These are phyloP conservation scores for Apiosordaria backusii DNA, from an alignment of 495 filamentous ascomycete genomes.

Conservation along the genomic window DNA sequence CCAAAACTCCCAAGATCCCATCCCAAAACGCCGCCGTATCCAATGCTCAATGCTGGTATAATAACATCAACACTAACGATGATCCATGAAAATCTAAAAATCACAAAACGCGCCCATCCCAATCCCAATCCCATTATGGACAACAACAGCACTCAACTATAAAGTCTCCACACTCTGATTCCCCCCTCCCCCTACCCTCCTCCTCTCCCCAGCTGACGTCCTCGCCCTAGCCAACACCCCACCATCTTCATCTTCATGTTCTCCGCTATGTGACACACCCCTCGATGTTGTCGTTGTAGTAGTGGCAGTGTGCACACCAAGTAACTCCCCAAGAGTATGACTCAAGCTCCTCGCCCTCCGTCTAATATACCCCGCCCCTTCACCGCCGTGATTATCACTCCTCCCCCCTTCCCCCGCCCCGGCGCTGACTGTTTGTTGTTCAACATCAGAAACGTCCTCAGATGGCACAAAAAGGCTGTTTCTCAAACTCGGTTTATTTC, in stretches of 20 bases:
- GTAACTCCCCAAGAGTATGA: constrained; percentile 46
- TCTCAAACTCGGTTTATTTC: constrained; percentile 35
- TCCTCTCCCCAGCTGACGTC: neutral
- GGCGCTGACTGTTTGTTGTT: constrained; percentile 9
- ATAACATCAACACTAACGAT: neutral
- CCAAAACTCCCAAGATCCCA: neutral
- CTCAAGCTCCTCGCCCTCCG: constrained; percentile 49
- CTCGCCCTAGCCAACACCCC: neutral
- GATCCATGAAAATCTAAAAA: neutral
- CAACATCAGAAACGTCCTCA: constrained; percentile 26
- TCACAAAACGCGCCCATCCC: too few relatives aligned
- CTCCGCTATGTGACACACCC: neutral
- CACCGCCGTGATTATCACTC: neutral
- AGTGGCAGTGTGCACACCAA: constrained; percentile 24
- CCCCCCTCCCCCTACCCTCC: neutral
- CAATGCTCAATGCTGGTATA: neutral
- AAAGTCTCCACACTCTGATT: neutral
- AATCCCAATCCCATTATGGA: too few relatives aligned
- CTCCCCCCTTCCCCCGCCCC: constrained; percentile 11
- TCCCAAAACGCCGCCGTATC: neutral
- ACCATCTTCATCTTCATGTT: neutral
- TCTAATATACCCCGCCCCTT: constrained; percentile 21
- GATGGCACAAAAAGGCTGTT: constrained; percentile 43
- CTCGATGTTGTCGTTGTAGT: neutral
- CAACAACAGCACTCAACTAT: neutral